phyloP scores from a whole-genome alignment of 495 filamentous ascomycete species.

The Penicillium longicatenatum region DNA sequence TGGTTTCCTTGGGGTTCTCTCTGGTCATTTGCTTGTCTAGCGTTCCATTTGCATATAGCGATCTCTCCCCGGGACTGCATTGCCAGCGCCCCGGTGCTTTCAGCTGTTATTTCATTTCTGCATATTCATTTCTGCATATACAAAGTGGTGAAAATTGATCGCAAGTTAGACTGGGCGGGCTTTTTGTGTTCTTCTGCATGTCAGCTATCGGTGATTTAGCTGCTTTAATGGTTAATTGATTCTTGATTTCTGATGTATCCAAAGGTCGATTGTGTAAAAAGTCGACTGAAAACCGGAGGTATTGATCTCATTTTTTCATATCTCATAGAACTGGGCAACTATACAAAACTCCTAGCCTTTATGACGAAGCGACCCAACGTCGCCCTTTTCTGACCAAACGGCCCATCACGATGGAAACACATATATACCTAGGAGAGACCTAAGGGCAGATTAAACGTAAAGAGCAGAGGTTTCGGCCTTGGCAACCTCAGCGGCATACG shows the following conservation, averaged over 20 bases:
- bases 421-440: not conserved
- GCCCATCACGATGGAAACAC: not conserved
- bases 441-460: slow-evolving; percentile 42
- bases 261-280: not conserved
- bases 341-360: slow-evolving; percentile 15
- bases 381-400: not conserved
- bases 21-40: slow-evolving; percentile 12
- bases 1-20: not conserved
- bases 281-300: slow-evolving; percentile 8
- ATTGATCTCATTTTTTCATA: slow-evolving; percentile 24
- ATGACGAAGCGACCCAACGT: not conserved
- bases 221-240: not conserved
- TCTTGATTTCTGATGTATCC: not conserved
- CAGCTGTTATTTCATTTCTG: slow-evolving; percentile 6
- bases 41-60: slow-evolving; percentile 24
- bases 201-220: not conserved
- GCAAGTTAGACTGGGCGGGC: not conserved
- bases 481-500: slow-evolving; percentile 44
- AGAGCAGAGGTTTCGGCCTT: slow-evolving; percentile 52
- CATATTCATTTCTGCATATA: slow-evolving; percentile 7
- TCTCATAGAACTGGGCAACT: slow-evolving; percentile 16
- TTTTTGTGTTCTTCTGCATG: not conserved
- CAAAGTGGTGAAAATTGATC: not conserved
- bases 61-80: slow-evolving; percentile 5
- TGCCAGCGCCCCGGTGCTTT: slow-evolving; percentile 6